These are phyloP conservation scores for Nephelium lappaceum DNA, from an alignment of 345 rosid species.

Conservation along the genomic window DNA sequence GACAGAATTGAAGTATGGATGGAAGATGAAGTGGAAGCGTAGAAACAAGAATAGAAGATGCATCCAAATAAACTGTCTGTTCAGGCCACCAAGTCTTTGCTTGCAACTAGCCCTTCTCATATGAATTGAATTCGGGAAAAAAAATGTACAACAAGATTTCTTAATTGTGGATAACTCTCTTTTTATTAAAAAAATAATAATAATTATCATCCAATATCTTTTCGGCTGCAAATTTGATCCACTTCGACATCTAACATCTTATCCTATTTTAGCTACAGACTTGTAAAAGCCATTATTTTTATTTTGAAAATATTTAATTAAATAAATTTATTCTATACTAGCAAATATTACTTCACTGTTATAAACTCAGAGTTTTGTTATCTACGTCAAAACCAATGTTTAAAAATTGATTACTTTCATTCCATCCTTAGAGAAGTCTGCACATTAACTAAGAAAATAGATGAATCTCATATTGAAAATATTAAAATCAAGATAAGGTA, in stretches of 20 bases:
- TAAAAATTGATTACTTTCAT: too few species aligned
- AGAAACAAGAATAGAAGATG: not conserved
- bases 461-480: too few species aligned
- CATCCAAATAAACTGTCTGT: not conserved
- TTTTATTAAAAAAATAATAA: too few species aligned
- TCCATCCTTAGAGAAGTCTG: too few species aligned
- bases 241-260: not conserved
- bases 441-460: too few species aligned
- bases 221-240: not conserved
- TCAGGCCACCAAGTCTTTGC: not conserved
- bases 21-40: not conserved
- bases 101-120: not conserved
- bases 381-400: too few species aligned
- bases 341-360: too few species aligned
- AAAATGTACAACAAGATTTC: not conserved
- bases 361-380: too few species aligned
- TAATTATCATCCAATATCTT: not conserved
- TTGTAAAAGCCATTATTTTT: too few species aligned
- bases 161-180: not conserved
- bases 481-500: too few species aligned
- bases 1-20: not conserved
- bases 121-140: not conserved
- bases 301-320: too few species aligned
- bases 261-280: not conserved
- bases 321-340: too few species aligned